Conservation (phyloP, 495 filamentous ascomycete species). For the Penicillium atrosanguineum region DNA sequence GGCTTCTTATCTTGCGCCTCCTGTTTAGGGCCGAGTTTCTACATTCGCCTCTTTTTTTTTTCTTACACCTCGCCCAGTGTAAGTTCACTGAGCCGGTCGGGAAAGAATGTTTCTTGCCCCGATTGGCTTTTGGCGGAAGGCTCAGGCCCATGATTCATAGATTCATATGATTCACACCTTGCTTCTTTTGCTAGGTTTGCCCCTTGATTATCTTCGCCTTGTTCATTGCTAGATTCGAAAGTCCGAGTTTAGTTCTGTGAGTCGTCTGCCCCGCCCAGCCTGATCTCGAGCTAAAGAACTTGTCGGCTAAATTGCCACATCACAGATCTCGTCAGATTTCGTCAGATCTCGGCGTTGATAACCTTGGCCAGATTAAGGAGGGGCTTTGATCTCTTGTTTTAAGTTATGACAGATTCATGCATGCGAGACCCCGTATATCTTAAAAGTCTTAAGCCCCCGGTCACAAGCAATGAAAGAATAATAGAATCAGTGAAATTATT, state of each 20-base stretch:
- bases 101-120: constrained; percentile 1
- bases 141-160: neutral
- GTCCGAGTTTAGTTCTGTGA: neutral
- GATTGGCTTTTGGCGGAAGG: constrained; percentile 5
- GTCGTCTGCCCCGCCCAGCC: neutral
- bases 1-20: neutral
- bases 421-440: neutral
- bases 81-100: neutral
- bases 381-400: neutral
- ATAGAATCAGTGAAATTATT: constrained; percentile 19
- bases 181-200: neutral
- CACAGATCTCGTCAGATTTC: too few species aligned
- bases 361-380: neutral
- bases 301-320: too few species aligned
- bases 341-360: neutral
- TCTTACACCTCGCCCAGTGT: neutral
- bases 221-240: constrained; percentile 1
- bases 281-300: neutral
- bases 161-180: constrained; percentile 13
- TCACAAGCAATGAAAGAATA: neutral
- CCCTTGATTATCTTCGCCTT: neutral
- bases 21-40: neutral
- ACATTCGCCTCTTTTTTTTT: neutral
- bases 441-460: neutral
- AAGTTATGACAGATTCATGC: neutral